A percentile compares a stretch with the other conserved stretches of the same genome.
phyloP scores from a whole-genome alignment of 306 rosid genomes.

The Prunus mongolica region DNA sequence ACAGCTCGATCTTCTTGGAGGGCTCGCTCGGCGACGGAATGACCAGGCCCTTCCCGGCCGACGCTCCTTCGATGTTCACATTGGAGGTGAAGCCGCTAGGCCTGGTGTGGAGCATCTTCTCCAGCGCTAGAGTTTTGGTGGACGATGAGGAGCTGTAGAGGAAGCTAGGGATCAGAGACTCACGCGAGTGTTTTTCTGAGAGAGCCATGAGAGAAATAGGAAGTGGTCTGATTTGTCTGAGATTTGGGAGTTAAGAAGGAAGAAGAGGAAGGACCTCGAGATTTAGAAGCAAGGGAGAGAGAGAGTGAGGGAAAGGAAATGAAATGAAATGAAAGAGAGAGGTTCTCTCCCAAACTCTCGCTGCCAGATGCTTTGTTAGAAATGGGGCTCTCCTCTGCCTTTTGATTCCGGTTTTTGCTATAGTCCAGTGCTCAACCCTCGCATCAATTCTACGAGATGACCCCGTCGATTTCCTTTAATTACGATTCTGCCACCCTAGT shows the following conservation, averaged over 20 bases:
- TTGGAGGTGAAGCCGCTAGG: slow-evolving; percentile 8
- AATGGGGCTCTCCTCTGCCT: neutral
- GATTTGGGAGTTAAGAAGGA: neutral
- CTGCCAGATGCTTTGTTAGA: slow-evolving; percentile 19
- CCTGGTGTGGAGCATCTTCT: slow-evolving; percentile 40
- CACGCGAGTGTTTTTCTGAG: slow-evolving; percentile 43
- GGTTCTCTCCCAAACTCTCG: slow-evolving; percentile 33
- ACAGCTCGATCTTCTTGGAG: slow-evolving; percentile 66
- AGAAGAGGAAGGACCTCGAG: slow-evolving; percentile 5
- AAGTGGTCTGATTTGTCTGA: neutral
- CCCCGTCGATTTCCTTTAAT: neutral
- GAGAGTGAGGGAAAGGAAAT: neutral
- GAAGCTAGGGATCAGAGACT: slow-evolving; percentile 62
- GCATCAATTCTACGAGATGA: slow-evolving; percentile 7
- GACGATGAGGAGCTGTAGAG: slow-evolving; percentile 58
- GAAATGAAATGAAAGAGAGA: neutral
- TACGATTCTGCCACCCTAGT: slow-evolving; percentile 9
- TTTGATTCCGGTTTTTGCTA: slow-evolving; percentile 5
- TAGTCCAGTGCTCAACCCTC: slow-evolving; percentile 6
- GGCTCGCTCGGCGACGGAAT: slow-evolving; percentile 66
- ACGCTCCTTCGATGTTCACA: slow-evolving; percentile 10
- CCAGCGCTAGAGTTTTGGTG: slow-evolving; percentile 48
- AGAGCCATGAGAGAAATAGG: slow-evolving; percentile 43
- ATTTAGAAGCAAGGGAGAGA: slow-evolving; percentile 18
- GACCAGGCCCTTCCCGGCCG: slow-evolving; percentile 28